Conservation (phyloP, 306 rosid genomes). For the Ochetophila trinervis region DNA sequence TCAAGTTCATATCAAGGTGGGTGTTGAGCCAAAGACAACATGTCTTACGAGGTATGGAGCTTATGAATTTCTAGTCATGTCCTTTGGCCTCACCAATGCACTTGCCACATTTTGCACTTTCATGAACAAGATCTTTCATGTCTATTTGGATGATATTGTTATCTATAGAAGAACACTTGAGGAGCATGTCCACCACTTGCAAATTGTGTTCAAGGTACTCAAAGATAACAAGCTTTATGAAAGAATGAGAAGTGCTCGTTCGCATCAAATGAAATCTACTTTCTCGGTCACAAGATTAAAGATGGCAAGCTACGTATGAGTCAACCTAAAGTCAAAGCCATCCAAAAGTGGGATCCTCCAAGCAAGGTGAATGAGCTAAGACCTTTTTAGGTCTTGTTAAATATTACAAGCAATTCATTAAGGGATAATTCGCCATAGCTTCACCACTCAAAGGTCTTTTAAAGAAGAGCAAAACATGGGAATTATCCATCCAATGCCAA, state of each 20-base stretch:
- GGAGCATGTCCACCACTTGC: neutral
- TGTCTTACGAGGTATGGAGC: neutral
- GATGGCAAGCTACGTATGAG: neutral
- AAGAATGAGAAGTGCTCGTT: neutral
- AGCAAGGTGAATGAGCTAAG: too few species aligned
- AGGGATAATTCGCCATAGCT: neutral
- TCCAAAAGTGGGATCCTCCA: too few species aligned
- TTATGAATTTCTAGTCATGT: neutral
- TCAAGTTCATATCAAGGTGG: neutral
- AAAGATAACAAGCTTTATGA: too few species aligned
- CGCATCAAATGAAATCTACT: neutral
- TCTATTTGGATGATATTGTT: neutral
- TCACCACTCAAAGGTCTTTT: neutral
- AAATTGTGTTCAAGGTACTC: neutral
- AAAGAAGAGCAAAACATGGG: neutral
- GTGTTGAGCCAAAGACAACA: neutral
- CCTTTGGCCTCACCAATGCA: neutral
- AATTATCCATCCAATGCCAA: neutral
- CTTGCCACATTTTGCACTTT: neutral
- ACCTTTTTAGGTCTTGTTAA: too few species aligned
- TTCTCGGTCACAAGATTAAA: neutral
- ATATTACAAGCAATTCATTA: neutral
- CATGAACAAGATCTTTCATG: neutral
- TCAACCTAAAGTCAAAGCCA: neutral
- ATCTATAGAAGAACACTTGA: neutral